A percentile compares a stretch with the other conserved stretches of the same genome.
Evolutionary conservation across 345 rosid species (phyloP).

Genomic region (Clarkia xantiana): DNA sequence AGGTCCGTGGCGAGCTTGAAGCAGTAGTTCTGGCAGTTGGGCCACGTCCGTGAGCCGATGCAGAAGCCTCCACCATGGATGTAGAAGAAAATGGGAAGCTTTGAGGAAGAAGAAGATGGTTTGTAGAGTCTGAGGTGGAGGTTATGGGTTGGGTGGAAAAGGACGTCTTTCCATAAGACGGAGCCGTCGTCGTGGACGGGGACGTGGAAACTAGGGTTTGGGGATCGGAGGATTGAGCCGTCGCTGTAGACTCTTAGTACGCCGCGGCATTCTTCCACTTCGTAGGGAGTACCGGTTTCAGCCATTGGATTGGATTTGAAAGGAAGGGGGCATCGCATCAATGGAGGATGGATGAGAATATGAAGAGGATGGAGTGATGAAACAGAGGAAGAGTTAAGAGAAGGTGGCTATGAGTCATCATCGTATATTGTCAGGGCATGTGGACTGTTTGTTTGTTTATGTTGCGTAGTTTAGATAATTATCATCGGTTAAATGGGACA

Average conservation of each 20-base stretch:
- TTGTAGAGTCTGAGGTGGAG: slow-evolving; percentile 41
- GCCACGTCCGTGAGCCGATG: slow-evolving; percentile 48
- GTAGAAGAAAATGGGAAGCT: slow-evolving; percentile 33
- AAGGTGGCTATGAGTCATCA: background rate
- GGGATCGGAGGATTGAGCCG: slow-evolving; percentile 43
- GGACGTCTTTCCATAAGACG: slow-evolving; percentile 37
- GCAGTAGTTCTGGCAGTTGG: slow-evolving; percentile 44
- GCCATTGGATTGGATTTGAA: slow-evolving; percentile 4
- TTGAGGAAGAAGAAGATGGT: slow-evolving; percentile 18
- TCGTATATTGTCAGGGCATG: background rate
- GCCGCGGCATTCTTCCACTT: slow-evolving; percentile 49
- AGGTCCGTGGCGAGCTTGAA: slow-evolving; percentile 27
- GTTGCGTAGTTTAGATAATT: background rate
- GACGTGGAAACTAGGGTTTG: slow-evolving; percentile 35
- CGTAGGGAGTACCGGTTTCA: slow-evolving; percentile 8
- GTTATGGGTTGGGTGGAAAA: slow-evolving; percentile 20
- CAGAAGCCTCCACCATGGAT: slow-evolving; percentile 61
- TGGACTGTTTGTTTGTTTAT: background rate
- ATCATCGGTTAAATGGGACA: slow-evolving; percentile 4
- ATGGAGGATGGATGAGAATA: background rate
- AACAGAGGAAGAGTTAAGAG: slow-evolving; percentile 6
- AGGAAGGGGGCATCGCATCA: background rate
- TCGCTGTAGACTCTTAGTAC: slow-evolving; percentile 47
- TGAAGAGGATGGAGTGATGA: slow-evolving; percentile 1
- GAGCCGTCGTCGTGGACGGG: slow-evolving; percentile 41